Evolutionary conservation across 2,329 filamentous ascomycete species (phyloP), one percentile per base, ranked within the genome.

Genomic region (Fusarium tricinctum): DNA sequence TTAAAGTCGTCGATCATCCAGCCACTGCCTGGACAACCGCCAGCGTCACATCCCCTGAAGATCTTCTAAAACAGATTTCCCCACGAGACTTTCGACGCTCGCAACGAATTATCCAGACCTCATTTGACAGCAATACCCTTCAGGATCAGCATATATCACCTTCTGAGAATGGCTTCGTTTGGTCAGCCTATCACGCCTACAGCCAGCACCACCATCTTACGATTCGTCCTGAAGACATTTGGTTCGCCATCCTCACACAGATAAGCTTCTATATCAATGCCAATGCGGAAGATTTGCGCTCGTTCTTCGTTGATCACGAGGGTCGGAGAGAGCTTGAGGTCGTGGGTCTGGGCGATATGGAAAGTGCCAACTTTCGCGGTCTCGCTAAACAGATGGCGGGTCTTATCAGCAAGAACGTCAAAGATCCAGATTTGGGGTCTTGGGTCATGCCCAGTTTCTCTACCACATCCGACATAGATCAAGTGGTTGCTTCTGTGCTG

Each of bases 181-280:
- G 75, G 38, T 74, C 77, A 0, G 75, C 69, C n/a, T 72, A 78
- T 22, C 47, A 75, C 17, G 81, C 82, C 2, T 84, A 84, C 62
- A 80, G 72, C 60, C 13, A 75, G 3, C 81, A 85, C 57, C 80
- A 82, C 52, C 78, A 85, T 57, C 78, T 87, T 0, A 72, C 71
- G 3, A 74, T 87, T 46, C 81, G 84, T 1, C 84, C 85, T 0
- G 84, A 87, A 28, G 85, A 87, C 58, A 70, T 87, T n/a, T 87
- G 84, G 85, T 77, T 85, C 44, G 75, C 83, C 7, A 85, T 87
- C 61, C 70, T 87, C 1, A 76, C 79, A 0, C 84, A 87, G 62
- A 65, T 86, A 3, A 81, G 77, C 68, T 75, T 80, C 56, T 84
- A 79, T 63, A 75, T 87, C 68, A 84, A 84, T 49, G 77, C 82